phyloP scores from a whole-genome alignment of 331 rosid species.

The Cydonia oblonga region DNA sequence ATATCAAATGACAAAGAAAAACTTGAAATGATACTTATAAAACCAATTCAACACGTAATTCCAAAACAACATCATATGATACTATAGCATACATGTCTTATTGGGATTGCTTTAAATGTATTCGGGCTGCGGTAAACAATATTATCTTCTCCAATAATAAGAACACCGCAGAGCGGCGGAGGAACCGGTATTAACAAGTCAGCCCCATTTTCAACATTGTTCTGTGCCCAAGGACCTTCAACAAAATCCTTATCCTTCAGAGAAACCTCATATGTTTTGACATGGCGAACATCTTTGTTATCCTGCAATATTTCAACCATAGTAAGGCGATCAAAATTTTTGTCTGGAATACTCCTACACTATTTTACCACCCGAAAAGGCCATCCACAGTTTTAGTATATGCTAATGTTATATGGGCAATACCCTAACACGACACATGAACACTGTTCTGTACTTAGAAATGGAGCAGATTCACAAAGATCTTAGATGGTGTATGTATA shows the following conservation, averaged over 20 bases:
- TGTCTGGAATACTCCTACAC: not conserved
- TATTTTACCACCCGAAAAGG: not conserved
- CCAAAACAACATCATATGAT: slow-evolving; percentile 3
- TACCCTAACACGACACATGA: not conserved
- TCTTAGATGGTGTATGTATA: not conserved
- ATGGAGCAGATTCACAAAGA: not conserved
- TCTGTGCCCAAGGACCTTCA: slow-evolving; percentile 96
- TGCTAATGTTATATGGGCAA: not conserved
- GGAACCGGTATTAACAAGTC: slow-evolving; percentile 91
- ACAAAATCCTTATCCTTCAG: slow-evolving; percentile 93
- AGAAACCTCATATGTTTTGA: slow-evolving; percentile 91
- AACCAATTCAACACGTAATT: not conserved
- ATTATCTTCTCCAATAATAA: slow-evolving; percentile 94
- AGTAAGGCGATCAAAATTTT: not conserved
- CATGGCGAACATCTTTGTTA: slow-evolving; percentile 96
- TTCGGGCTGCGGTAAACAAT: slow-evolving; percentile 93
- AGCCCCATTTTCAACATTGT: slow-evolving; percentile 96
- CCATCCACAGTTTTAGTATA: not conserved
- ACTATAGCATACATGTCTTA: slow-evolving; percentile 56
- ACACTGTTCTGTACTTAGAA: not conserved
- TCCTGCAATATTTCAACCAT: slow-evolving; percentile 42
- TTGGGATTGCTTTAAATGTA: slow-evolving; percentile 90
- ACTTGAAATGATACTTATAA: not conserved
- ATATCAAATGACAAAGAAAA: slow-evolving; percentile 3
- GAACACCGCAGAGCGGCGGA: slow-evolving; percentile 91